A percentile compares a stretch with the other conserved stretches of the same genome.
Conservation (phyloP, 139 green algal species). For the Tetradesmus obliquus region DNA sequence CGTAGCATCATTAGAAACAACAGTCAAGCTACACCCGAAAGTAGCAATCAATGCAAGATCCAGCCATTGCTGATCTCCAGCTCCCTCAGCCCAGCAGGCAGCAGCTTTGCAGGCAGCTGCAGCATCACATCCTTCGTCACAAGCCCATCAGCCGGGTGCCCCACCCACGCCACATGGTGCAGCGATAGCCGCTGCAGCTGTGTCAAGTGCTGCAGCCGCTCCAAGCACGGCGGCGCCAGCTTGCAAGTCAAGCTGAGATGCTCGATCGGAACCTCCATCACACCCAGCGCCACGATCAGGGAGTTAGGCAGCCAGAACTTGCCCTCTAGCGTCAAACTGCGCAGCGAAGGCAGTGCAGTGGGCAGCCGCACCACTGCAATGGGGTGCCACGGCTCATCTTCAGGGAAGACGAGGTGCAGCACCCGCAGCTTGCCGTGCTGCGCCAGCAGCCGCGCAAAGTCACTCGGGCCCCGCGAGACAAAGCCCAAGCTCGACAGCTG, state of each 20-base stretch:
- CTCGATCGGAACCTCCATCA: constrained; percentile 38
- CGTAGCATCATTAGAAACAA: too few relatives aligned
- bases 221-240: constrained; percentile 23
- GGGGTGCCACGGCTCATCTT: constrained; percentile 29
- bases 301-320: constrained; percentile 44
- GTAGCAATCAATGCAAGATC: constrained; percentile 1
- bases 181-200: constrained; percentile 27
- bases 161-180: background rate
- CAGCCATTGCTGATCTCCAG: constrained; percentile 46
- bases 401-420: constrained; percentile 15
- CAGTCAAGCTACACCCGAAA: too few relatives aligned
- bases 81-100: constrained; percentile 19
- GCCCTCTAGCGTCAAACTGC: background rate
- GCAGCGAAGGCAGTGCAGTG: constrained; percentile 12
- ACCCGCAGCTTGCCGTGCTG: constrained; percentile 24
- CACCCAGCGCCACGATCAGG: constrained; percentile 34
- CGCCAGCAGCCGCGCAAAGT: constrained; percentile 32
- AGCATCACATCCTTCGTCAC: constrained; percentile 21
- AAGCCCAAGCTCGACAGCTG: background rate
- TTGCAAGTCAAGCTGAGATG: constrained; percentile 33
- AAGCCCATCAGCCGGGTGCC: background rate
- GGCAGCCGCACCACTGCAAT: constrained; percentile 34
- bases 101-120: constrained; percentile 38
- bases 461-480: constrained; percentile 1
- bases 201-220: constrained; percentile 17